A percentile compares a stretch with the other conserved stretches of the same genome.
These are phyloP conservation scores for Botryosphaeria dothidea DNA, from an alignment of 2,329 filamentous ascomycete species.

Conservation along the genomic window DNA sequence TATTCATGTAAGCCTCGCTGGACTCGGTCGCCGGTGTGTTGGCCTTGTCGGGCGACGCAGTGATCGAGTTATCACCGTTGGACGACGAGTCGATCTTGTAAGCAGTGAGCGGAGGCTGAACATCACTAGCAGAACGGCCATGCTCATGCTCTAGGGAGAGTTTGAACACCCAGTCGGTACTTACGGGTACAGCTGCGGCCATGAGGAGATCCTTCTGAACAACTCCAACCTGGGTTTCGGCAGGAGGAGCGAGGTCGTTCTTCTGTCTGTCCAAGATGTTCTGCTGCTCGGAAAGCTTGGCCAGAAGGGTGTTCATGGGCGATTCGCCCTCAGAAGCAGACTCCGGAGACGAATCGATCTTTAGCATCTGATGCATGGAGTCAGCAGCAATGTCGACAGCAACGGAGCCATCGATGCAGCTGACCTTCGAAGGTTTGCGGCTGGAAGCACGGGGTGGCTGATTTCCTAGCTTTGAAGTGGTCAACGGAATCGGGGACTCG, in stretches of 20 bases:
- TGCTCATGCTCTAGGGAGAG: background rate
- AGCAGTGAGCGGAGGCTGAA: background rate
- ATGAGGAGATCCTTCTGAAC: conserved; percentile 1
- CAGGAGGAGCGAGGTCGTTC: background rate
- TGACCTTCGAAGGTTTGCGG: conserved; percentile 18
- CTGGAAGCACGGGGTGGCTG: conserved; percentile 9
- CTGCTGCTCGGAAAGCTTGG: conserved; percentile 69
- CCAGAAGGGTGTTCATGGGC: conserved; percentile 65
- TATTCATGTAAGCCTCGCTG: conserved; percentile 27
- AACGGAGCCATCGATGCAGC: conserved; percentile 36
- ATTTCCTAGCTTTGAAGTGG: conserved; percentile 38
- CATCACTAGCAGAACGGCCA: background rate
- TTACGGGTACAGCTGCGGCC: background rate
- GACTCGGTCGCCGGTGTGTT: conserved; percentile 22
- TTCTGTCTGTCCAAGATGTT: conserved; percentile 13
- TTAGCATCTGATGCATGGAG: conserved; percentile 2
- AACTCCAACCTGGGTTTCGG: background rate
- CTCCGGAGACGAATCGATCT: conserved; percentile 8
- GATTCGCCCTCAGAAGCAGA: conserved; percentile 13
- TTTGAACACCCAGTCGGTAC: background rate
- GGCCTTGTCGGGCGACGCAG: conserved; percentile 59
- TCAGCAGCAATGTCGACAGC: conserved; percentile 9
- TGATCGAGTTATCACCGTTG: conserved; percentile 63
- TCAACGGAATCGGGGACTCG: conserved; percentile 33
- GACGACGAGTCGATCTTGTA: conserved; percentile 42